Percentiles rank a stretch among this genome's conserved stretches.
Conservation (phyloP, 2,329 filamentous ascomycete genomes). For the Tolypocladium pustulatum region DNA sequence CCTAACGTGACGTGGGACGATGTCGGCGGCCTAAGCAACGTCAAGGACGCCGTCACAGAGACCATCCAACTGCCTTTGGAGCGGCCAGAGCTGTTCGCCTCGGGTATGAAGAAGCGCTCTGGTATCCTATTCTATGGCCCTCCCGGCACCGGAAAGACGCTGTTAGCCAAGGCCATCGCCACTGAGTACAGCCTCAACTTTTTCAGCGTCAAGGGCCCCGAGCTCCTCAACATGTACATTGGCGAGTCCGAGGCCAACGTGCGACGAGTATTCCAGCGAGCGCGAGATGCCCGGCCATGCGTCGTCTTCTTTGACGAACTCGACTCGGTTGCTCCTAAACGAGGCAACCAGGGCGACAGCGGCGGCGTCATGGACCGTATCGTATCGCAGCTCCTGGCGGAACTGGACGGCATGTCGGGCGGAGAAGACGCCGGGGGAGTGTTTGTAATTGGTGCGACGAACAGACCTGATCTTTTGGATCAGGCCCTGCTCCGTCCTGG, state of each 20-base stretch:
- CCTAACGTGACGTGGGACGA: slow-evolving; percentile 96
- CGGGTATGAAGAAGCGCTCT: slow-evolving; percentile 95
- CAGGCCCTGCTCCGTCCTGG: slow-evolving; percentile 82
- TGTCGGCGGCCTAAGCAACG: slow-evolving; percentile 83
- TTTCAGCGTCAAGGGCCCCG: slow-evolving; percentile 86
- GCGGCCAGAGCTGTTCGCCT: slow-evolving; percentile 85
- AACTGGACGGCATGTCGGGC: slow-evolving; percentile 95
- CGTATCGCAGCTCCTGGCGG: slow-evolving; percentile 85
- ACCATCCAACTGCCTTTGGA: slow-evolving; percentile 92
- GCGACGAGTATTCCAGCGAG: slow-evolving; percentile 76
- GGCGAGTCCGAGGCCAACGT: slow-evolving; percentile 91
- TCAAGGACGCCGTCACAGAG: slow-evolving; percentile 95
- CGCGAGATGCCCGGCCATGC: slow-evolving; percentile 74
- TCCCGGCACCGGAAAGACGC: slow-evolving; percentile 81
- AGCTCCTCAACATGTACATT: slow-evolving; percentile 93
- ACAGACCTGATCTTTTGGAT: slow-evolving; percentile 86
- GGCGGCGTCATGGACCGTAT: slow-evolving; percentile 98
- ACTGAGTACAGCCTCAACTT: slow-evolving; percentile 93
- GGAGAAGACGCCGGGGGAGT: slow-evolving; percentile 80
- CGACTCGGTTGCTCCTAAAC: slow-evolving; percentile 88
- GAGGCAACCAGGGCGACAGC: slow-evolving; percentile 93
- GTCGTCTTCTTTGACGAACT: slow-evolving; percentile 92
- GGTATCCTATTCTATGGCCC: slow-evolving; percentile 89
- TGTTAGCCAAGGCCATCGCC: slow-evolving; percentile 87
- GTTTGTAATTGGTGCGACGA: slow-evolving; percentile 94